phyloP scores from a whole-genome alignment of 495 filamentous ascomycete genomes.

The Aspergillus sclerotioniger region DNA sequence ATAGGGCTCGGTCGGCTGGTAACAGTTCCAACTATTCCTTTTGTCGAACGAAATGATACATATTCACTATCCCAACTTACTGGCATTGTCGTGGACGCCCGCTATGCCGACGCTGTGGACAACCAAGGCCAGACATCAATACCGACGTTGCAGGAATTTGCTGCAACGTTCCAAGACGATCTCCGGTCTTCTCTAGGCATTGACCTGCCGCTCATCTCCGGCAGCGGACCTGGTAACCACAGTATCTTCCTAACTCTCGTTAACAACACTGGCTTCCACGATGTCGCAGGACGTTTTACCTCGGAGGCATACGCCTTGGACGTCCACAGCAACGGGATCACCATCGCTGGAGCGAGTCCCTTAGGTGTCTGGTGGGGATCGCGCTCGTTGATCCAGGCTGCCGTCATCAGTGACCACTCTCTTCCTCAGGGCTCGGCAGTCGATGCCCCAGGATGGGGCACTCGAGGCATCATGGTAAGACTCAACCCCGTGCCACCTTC shows the following conservation, averaged over 20 bases:
- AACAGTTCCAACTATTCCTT: conserved; percentile 37
- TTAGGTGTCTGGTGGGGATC: conserved; percentile 55
- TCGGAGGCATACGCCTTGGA: conserved; percentile 48
- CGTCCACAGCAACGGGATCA: conserved; percentile 35
- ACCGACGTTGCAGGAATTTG: conserved; percentile 43
- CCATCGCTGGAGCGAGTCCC: conserved; percentile 49
- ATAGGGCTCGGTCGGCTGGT: conserved; percentile 12
- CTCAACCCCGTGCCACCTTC: neutral
- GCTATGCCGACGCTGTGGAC: conserved; percentile 35
- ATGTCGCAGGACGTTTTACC: conserved; percentile 40
- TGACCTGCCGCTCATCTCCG: conserved; percentile 24
- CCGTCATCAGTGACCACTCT: conserved; percentile 30
- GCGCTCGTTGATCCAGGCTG: conserved; percentile 47
- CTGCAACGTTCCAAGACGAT: conserved; percentile 40
- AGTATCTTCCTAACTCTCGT: conserved; percentile 45
- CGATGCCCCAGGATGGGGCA: conserved; percentile 50
- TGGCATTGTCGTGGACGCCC: conserved; percentile 40
- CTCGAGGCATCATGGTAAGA: conserved; percentile 42
- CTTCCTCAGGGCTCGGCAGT: conserved; percentile 36
- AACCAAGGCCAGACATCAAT: conserved; percentile 46
- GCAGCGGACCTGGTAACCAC: conserved; percentile 17
- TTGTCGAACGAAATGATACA: conserved; percentile 25
- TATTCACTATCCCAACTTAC: conserved; percentile 33
- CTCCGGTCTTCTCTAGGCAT: conserved; percentile 28
- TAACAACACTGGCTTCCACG: conserved; percentile 36